Conservation (phyloP, 106 monocot species). For the Triglochin maritima region DNA sequence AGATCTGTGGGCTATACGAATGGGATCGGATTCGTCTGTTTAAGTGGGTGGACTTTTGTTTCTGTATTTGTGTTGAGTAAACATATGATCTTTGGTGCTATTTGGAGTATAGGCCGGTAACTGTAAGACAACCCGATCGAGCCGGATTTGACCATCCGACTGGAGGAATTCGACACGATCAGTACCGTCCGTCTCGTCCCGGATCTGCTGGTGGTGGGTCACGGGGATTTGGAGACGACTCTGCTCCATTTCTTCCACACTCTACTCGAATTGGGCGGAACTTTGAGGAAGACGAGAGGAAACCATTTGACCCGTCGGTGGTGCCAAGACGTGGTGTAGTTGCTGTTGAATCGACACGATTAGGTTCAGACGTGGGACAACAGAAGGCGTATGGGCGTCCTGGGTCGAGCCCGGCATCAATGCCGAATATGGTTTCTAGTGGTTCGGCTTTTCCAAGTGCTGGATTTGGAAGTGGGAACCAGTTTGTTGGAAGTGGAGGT, state of each 20-base stretch:
- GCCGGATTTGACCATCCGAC: conserved; percentile 15
- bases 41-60: too few relatives aligned
- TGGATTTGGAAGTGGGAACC: neutral
- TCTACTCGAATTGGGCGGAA: conserved; percentile 47
- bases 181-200: conserved; percentile 28
- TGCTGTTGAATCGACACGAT: conserved; percentile 11
- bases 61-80: neutral
- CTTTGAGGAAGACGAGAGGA: conserved; percentile 99
- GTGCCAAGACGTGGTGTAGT: conserved; percentile 14
- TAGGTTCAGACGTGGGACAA: neutral
- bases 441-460: conserved; percentile 6
- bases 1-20: too few relatives aligned
- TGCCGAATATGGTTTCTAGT: conserved; percentile 1
- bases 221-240: conserved; percentile 18
- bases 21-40: too few relatives aligned
- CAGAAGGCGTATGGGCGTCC: neutral
- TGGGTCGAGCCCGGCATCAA: conserved; percentile 9
- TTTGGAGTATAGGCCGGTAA: conserved; percentile 23
- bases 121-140: conserved; percentile 39
- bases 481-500: neutral
- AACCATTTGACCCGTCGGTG: conserved; percentile 70
- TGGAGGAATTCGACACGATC: conserved; percentile 6
- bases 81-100: neutral
- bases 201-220: conserved; percentile 32
- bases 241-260: conserved; percentile 35